These are phyloP conservation scores for Yarrowia sp. DNA, from an alignment of 805 yeast genomes.

Conservation along the genomic window DNA sequence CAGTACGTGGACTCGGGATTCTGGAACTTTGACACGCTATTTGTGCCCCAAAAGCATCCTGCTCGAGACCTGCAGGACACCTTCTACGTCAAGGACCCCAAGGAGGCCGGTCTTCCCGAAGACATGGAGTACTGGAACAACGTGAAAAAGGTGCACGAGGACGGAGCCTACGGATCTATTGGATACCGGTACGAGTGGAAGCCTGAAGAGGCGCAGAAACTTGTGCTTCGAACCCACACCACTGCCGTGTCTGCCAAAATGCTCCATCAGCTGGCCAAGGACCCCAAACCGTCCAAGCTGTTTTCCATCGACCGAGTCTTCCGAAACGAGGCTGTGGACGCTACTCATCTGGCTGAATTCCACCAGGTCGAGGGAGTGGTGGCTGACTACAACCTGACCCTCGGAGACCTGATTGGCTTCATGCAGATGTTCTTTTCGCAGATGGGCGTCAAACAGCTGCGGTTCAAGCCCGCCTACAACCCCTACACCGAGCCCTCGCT, in stretches of 20 bases:
- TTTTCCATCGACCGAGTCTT: slow-evolving; percentile 97
- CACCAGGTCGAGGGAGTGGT: slow-evolving; percentile 99
- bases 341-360: slow-evolving; percentile 98
- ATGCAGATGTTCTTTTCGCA: slow-evolving; percentile 95
- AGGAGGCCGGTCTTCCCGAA: slow-evolving; percentile 71
- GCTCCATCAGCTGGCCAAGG: slow-evolving; percentile 74
- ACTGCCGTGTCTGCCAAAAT: slow-evolving; percentile 89
- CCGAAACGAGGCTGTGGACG: slow-evolving; percentile 99
- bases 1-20: slow-evolving; percentile 97
- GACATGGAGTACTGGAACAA: slow-evolving; percentile 76
- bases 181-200: slow-evolving; percentile 99
- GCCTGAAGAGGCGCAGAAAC: slow-evolving; percentile 80
- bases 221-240: slow-evolving; percentile 96
- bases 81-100: slow-evolving; percentile 93
- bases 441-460: slow-evolving; percentile 94
- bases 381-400: slow-evolving; percentile 90
- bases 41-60: slow-evolving; percentile 98
- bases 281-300: slow-evolving; percentile 56
- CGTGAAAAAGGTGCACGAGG: slow-evolving; percentile 79
- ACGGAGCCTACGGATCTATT: slow-evolving; percentile 87
- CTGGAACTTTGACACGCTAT: slow-evolving; percentile 97
- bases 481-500: slow-evolving; percentile 99
- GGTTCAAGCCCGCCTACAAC: slow-evolving; percentile 98
- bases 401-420: slow-evolving; percentile 96
- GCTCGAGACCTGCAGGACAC: slow-evolving; percentile 99